Base-by-base conservation (phyloP, 441 rosid genomes). In the Oxalis stricta region DNA sequence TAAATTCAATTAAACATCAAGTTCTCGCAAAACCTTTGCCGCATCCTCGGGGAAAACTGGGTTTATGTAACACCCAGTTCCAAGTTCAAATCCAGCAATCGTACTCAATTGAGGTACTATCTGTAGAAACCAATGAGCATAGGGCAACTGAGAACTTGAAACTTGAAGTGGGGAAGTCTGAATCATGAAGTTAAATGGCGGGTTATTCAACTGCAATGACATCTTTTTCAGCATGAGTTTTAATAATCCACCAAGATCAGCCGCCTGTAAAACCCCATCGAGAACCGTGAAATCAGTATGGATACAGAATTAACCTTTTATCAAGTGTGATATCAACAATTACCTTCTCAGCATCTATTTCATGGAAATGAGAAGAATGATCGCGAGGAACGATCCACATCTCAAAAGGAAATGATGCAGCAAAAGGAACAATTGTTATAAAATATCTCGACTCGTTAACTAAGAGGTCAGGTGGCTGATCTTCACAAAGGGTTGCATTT, bases 11-110 rank as follows among this genome's bases (percentile, higher is more conserved):
- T 71, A 38, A 21, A 82, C 63, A 48, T 57, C 57, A 51, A 82
- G 78, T 56, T 78, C 83, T 48, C 79, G 66, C 48, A 78, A 31
- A 49, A 89, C 61, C 53, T 82, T 70, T 7, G 94, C 87, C 6
- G 84, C 96, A 47, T 76, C 98, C 68, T 85, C 94, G 0, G 94
- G 81, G 48, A 80, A 85, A 60, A 85, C 81, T 14, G 87, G 87
- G 55, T 85, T 88, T 26, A 89, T 82, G 59, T 71, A 77, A 58
- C 98, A 89, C 14, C 93, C 94, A 0, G 74, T 36, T 33, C 84
- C 92, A 1, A 77, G 69, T 65, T 89, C 92, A 56, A 89, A 89
- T 3, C 98, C 98, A 10, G 73, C 96, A 2, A 73, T 73, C 37
- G 71, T 69, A 11, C 66, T 51, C 48, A 85, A 60, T 41, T 78